Evolutionary conservation across 345 rosid genomes (phyloP).

Genomic region (Hypericum androsaemum): DNA sequence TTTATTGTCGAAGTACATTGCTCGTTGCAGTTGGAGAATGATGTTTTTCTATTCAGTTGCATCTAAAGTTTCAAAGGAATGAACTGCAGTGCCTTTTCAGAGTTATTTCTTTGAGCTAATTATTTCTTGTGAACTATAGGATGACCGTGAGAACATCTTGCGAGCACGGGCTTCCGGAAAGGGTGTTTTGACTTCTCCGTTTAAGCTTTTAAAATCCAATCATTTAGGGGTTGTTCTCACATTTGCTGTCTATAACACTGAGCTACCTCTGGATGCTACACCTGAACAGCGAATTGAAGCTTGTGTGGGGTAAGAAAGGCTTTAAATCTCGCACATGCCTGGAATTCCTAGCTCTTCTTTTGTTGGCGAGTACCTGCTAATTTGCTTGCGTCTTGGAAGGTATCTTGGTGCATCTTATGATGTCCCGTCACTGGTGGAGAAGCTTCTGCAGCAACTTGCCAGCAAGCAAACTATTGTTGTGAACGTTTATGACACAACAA

Average conservation of each 20-base stretch:
- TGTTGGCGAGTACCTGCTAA: conserved; percentile 3
- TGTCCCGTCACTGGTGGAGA: conserved; percentile 89
- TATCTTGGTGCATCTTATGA: conserved; percentile 96
- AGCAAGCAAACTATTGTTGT: conserved; percentile 82
- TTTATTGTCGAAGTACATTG: too few species aligned
- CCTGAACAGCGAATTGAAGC: conserved; percentile 62
- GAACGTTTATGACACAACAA: conserved; percentile 83
- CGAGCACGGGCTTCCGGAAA: conserved; percentile 92
- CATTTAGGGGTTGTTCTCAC: conserved; percentile 89
- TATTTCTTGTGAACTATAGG: conserved; percentile 33
- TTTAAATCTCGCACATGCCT: conserved; percentile 10
- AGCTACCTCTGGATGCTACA: conserved; percentile 59
- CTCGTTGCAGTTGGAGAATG: too few species aligned
- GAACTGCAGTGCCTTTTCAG: conserved; percentile 59
- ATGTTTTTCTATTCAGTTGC: conserved; percentile 48
- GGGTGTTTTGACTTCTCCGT: conserved; percentile 96
- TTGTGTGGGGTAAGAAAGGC: conserved; percentile 56
- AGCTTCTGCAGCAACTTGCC: conserved; percentile 90
- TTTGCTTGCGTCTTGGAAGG: conserved; percentile 27
- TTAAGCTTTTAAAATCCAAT: conserved; percentile 84
- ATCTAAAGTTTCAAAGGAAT: conserved; percentile 45
- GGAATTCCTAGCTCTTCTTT: not conserved
- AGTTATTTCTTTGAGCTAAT: too few species aligned
- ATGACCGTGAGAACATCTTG: conserved; percentile 85
- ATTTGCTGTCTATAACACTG: conserved; percentile 72